Base-by-base conservation (phyloP, 805 yeast genomes). In the Pichia deserticola region DNA sequence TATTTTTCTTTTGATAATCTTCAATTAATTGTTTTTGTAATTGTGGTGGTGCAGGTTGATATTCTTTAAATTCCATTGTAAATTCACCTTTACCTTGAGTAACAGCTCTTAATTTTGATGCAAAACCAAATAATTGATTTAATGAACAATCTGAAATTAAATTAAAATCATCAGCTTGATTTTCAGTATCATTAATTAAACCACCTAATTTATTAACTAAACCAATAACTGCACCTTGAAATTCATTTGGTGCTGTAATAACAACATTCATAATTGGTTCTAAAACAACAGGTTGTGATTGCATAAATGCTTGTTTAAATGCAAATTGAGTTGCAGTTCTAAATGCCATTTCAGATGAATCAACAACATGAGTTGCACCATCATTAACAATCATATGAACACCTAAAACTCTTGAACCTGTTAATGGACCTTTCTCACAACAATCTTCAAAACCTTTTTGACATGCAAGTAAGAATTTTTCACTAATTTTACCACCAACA, bases 81-180 rank as follows among this genome's bases (percentile, higher is more conserved):
- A 93, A 93, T 72, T 95, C 98, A 62, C 99, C 99, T 68, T 93
- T 93, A 71, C 99, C 99, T 71, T 93, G 99, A 13, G 99, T 92
- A 52, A 87, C 82, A 25, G 99, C 98, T 76, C 99, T 85, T 64
- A 93, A 76, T 29, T 88, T 81, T 8, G 98, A 87, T 7, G 98
- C 96, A 65, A 93, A 88, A 37, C 99, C 99, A 68, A 93, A 93
- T 89, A 93, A 81, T 54, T 87, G 80, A 74, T 90, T 90, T 71
- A 93, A 80, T n/a, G 98, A 86, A 73, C 98, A 92, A 68, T 93
- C 98, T 34, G 97, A 95, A 50, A 81, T 79, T 54, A 93, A 81
- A 10, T 95, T 86, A 71, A 93, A 92, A 67, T 93, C 99, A 59
- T 93, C 99, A 51, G 85, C 82, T 32, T 89, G 92, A 64, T 90